phyloP scores from a whole-genome alignment of 352 stramenopile species.

The Aphanomyces euteiches region DNA sequence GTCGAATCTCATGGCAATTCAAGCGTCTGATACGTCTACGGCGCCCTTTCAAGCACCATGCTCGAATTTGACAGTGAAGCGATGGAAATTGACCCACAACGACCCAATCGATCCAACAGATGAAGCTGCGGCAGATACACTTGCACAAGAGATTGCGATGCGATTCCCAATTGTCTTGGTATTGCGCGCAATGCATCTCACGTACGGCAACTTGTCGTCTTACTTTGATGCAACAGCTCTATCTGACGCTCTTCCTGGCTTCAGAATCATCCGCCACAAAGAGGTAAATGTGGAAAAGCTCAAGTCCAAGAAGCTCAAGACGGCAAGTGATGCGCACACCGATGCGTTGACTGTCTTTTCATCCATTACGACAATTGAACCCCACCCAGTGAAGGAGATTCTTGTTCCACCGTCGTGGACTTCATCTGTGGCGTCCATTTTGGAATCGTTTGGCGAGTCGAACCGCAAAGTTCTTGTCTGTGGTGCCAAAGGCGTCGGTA shows the following conservation, averaged over 20 bases:
- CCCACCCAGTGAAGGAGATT: conserved; percentile 16
- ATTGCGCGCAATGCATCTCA: conserved; percentile 59
- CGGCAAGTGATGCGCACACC: neutral
- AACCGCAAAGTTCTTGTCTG: conserved; percentile 84
- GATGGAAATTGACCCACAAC: conserved; percentile 2
- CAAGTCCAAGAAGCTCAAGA: conserved; percentile 13
- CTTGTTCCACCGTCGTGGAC: conserved; percentile 56
- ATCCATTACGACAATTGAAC: conserved; percentile 20
- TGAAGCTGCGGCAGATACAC: conserved; percentile 61
- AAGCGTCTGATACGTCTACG: conserved; percentile 35
- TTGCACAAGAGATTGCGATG: conserved; percentile 56
- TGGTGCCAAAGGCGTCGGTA: conserved; percentile 93
- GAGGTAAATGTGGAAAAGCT: conserved; percentile 22
- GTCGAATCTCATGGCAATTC: conserved; percentile 67
- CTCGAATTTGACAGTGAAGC: neutral
- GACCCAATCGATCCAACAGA: conserved; percentile 52
- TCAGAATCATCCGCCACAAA: conserved; percentile 73
- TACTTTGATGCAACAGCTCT: conserved; percentile 55
- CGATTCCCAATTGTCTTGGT: conserved; percentile 70
- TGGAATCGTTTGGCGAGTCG: conserved; percentile 37
- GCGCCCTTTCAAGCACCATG: conserved; percentile 30
- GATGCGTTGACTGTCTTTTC: conserved; percentile 6
- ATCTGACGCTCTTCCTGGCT: conserved; percentile 59
- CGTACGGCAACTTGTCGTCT: conserved; percentile 65
- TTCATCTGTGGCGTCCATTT: conserved; percentile 43